phyloP scores from a whole-genome alignment of 306 rosid genomes.

The Rosa lucieae region DNA sequence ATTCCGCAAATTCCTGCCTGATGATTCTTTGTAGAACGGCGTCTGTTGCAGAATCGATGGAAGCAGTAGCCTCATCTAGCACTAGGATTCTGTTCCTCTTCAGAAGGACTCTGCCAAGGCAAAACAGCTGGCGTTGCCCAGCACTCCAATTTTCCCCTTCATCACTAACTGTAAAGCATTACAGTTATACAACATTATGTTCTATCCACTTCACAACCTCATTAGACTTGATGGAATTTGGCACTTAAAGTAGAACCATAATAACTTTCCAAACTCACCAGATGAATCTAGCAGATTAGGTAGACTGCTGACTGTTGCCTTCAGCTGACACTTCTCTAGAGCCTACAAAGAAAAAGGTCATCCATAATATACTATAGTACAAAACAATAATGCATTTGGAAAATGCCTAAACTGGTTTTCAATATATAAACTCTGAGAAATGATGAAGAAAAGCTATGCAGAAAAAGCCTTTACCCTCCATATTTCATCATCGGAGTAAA shows the following conservation, averaged over 20 bases:
- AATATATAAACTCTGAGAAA: not conserved
- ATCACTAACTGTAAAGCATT: slow-evolving; percentile 43
- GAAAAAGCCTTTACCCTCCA: slow-evolving; percentile 52
- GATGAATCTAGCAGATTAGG: slow-evolving; percentile 63
- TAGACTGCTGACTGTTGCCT: slow-evolving; percentile 48
- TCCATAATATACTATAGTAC: not conserved
- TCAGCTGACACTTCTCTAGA: slow-evolving; percentile 78
- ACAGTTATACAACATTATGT: not conserved
- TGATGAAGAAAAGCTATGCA: not conserved
- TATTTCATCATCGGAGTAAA: slow-evolving; percentile 70
- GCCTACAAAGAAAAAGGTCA: slow-evolving; percentile 35
- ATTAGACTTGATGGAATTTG: not conserved
- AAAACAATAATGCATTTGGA: not conserved
- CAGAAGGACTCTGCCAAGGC: slow-evolving; percentile 76
- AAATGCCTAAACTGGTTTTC: not conserved
- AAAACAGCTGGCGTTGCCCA: slow-evolving; percentile 67
- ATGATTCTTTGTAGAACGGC: slow-evolving; percentile 58
- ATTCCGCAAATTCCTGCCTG: slow-evolving; percentile 58
- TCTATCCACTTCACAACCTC: not conserved
- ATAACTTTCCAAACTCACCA: slow-evolving; percentile 38
- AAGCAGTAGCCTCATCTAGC: slow-evolving; percentile 84
- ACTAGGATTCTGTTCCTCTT: slow-evolving; percentile 69
- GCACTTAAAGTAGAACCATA: not conserved
- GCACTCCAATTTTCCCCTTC: slow-evolving; percentile 79
- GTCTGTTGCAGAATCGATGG: slow-evolving; percentile 75